Base-by-base conservation (phyloP, 176 grass and related monocot species). In the Dactylis glomerata region DNA sequence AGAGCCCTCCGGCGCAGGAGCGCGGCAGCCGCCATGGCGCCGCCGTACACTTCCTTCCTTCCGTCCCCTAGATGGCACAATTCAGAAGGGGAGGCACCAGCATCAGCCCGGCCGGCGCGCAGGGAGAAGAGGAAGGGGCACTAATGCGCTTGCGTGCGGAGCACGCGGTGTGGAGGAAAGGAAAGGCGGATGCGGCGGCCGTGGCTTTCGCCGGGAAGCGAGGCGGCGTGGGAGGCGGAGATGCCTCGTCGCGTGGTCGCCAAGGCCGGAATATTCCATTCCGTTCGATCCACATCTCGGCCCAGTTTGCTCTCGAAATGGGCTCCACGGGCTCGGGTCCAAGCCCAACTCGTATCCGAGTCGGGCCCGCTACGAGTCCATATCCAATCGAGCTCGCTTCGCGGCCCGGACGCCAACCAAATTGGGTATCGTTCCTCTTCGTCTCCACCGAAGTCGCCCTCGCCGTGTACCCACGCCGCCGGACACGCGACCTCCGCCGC, bases 251-350 rank as follows among this genome's bases (percentile, higher is more conserved):
- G 44, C 79, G 73, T 90, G 84, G n/a, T 77, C 17, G 28, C 57
- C n/a, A 79, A 83, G 84, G 45, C 73, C 84, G 36, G 84, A 83
- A 87, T 90, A 74, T 68, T 79, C 55, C 56, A 28, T 66, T 47
- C 44, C 74, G 40, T 56, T n/a, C n/a, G n/a, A n/a, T n/a, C 45
- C 47, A 30, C 52, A 32, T 45, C 47, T 68, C 66, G 59, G 84
- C 57, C 52, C 42, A 34, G 0, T 23, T n/a, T 5, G 16, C 33
- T 26, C 40, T 13, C 3, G 6, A 0, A 3, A 41, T 33, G 38
- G 69, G 69, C 12, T 66, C 15, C 6, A 5, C 27, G 6, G 12
- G 5, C 14, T 47, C 11, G 23, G 70, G 14, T 0, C 66, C 55
- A 65, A 42, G 1, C 5, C 23, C 28, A 16, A 32, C 54, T 4